Percentiles rank a stretch among this genome's conserved stretches.
Evolutionary conservation across 108 stramenopile species (phyloP).

Genomic region (Discostella stelligeroides): DNA sequence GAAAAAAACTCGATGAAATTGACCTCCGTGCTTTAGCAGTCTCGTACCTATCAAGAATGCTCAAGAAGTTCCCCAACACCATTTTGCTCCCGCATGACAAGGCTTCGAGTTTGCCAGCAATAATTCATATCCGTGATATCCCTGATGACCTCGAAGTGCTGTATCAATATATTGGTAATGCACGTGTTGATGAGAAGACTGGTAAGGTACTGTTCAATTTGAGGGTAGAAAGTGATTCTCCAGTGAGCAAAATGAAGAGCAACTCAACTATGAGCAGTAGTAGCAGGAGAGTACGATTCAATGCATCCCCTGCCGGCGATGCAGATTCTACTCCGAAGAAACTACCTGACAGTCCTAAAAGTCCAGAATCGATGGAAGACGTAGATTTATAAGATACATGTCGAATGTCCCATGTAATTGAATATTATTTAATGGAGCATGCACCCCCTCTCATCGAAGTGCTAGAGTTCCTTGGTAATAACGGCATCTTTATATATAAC

Average conservation of each 20-base stretch:
- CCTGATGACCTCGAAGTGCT: slow-evolving; percentile 42
- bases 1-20: slow-evolving; percentile 29
- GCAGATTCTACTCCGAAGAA: not conserved
- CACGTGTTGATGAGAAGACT: slow-evolving; percentile 31
- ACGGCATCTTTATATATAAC: not conserved
- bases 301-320: not conserved
- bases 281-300: not conserved
- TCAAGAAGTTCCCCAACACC: slow-evolving; percentile 46
- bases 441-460: not conserved
- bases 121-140: slow-evolving; percentile 42
- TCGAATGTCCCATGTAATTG: too few relatives aligned
- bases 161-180: slow-evolving; percentile 40
- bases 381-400: slow-evolving; percentile 6
- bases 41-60: slow-evolving; percentile 38
- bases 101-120: slow-evolving; percentile 27
- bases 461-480: too few relatives aligned
- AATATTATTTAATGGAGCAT: not conserved
- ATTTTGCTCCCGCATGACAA: slow-evolving; percentile 44
- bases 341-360: not conserved
- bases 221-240: slow-evolving; percentile 38
- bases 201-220: slow-evolving; percentile 51
- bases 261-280: not conserved
- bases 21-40: slow-evolving; percentile 33
- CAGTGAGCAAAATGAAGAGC: slow-evolving; percentile 49
- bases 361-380: slow-evolving; percentile 7